Conservation (phyloP, 768 basidiomycete genomes). For the Pisolithus albus region DNA sequence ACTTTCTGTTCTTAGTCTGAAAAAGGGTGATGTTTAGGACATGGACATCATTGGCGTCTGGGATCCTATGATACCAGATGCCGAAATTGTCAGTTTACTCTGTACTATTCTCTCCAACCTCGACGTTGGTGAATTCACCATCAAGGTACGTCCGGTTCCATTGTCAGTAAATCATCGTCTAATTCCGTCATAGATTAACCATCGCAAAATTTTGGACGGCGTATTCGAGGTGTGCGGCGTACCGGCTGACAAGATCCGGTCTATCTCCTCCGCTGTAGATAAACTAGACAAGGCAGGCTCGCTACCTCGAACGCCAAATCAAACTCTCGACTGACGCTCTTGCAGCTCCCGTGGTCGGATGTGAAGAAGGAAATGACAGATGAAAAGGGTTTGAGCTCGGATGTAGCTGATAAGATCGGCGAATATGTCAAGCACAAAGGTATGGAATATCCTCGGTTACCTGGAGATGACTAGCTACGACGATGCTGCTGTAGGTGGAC, state of each 20-base stretch:
- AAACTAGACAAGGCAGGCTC: constrained; percentile 87
- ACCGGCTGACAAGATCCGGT: constrained; percentile 77
- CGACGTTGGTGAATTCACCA: constrained; percentile 89
- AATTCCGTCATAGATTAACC: constrained; percentile 60
- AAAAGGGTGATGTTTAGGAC: constrained; percentile 48
- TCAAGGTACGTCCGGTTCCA: constrained; percentile 55
- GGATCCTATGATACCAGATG: constrained; percentile 98
- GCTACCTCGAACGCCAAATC: not conserved
- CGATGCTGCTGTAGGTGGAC: constrained; percentile 49
- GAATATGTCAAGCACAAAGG: constrained; percentile 97
- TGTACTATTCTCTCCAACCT: constrained; percentile 76
- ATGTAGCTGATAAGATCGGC: constrained; percentile 87
- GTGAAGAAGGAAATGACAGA: constrained; percentile 96
- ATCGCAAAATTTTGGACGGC: constrained; percentile 95
- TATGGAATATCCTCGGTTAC: constrained; percentile 30
- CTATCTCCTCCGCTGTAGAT: constrained; percentile 95
- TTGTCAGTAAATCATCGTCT: not conserved
- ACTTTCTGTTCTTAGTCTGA: not conserved
- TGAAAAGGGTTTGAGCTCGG: constrained; percentile 82
- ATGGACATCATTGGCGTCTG: constrained; percentile 89
- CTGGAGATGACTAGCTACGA: too few species aligned
- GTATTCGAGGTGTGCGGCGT: constrained; percentile 97
- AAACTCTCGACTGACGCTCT: not conserved
- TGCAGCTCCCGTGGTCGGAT: constrained; percentile 77
- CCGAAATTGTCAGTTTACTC: constrained; percentile 77